phyloP scores from a whole-genome alignment of 345 rosid species.

The Erucastrum elatum region DNA sequence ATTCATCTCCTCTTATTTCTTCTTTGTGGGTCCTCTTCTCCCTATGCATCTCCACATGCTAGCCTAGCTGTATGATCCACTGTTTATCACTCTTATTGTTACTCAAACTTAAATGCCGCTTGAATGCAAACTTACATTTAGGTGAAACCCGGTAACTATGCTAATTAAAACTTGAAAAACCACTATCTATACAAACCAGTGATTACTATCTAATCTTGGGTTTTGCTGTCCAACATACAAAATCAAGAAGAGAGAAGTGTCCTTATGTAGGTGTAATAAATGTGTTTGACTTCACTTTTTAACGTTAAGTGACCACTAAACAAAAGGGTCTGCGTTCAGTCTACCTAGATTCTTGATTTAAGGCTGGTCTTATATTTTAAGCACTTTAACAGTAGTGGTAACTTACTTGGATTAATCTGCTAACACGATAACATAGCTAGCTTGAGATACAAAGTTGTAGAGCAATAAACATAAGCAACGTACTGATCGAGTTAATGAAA shows the following conservation, averaged over 20 bases:
- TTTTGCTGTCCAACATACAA: background rate
- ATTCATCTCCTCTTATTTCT: constrained; percentile 5
- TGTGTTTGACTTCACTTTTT: constrained; percentile 29
- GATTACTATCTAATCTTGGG: constrained; percentile 16
- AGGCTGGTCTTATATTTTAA: background rate
- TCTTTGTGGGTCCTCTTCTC: constrained; percentile 19
- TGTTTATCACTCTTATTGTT: constrained; percentile 31
- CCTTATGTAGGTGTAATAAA: background rate
- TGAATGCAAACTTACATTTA: constrained; percentile 32
- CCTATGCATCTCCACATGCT: constrained; percentile 39
- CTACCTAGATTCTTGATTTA: constrained; percentile 36
- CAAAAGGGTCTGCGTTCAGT: constrained; percentile 27
- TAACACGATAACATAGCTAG: constrained; percentile 1
- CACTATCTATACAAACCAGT: background rate
- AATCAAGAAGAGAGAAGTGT: background rate
- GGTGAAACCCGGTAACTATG: constrained; percentile 31
- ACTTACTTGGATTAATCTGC: constrained; percentile 17
- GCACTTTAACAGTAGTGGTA: background rate
- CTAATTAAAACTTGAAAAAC: background rate
- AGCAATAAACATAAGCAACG: background rate
- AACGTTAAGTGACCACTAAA: constrained; percentile 21
- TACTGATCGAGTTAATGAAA: constrained; percentile 10
- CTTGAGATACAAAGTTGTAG: too few species aligned
- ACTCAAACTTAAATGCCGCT: constrained; percentile 28
- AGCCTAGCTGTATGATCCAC: constrained; percentile 30